phyloP scores from a whole-genome alignment of 768 basidiomycete genomes.

The Collybia mongolica region DNA sequence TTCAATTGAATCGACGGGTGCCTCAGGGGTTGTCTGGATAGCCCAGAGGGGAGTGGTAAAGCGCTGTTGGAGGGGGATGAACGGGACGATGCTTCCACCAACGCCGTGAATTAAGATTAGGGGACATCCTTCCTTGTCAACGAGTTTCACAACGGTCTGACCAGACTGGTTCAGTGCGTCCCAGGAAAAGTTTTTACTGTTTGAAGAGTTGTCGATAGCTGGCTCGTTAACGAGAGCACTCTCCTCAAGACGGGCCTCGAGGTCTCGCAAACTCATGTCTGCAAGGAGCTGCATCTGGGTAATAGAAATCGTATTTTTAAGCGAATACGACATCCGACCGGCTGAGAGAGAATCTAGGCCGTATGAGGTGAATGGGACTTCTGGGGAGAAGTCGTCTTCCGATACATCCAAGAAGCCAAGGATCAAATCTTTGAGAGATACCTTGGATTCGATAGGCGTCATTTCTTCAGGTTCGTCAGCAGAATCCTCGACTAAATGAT shows the following conservation, averaged over 20 bases:
- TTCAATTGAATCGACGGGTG: too few species aligned
- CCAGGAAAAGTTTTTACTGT: too few species aligned
- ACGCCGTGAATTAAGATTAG: too few species aligned
- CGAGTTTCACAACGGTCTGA: too few species aligned
- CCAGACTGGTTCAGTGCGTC: too few species aligned
- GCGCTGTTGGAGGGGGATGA: too few species aligned
- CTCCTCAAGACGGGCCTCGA: constrained; percentile 11
- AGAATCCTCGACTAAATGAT: constrained; percentile 15
- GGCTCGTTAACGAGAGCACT: not conserved
- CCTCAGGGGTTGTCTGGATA: too few species aligned
- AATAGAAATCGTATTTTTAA: constrained; percentile 25
- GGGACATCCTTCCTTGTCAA: too few species aligned
- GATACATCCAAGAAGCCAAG: constrained; percentile 26
- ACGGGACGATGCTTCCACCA: too few species aligned
- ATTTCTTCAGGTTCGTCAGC: not conserved
- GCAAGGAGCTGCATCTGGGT: constrained; percentile 36
- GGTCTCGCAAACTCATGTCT: constrained; percentile 27
- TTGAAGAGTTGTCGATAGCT: too few species aligned
- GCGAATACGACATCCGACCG: constrained; percentile 30
- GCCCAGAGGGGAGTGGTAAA: too few species aligned
- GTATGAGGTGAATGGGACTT: constrained; percentile 39
- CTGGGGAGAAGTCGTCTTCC: constrained; percentile 28
- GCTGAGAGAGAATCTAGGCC: constrained; percentile 42
- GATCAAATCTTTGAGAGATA: constrained; percentile 13
- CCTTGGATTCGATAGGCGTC: constrained; percentile 2